Evolutionary conservation across 208 protist species (phyloP).

Genomic region (Leishmania tropica): DNA sequence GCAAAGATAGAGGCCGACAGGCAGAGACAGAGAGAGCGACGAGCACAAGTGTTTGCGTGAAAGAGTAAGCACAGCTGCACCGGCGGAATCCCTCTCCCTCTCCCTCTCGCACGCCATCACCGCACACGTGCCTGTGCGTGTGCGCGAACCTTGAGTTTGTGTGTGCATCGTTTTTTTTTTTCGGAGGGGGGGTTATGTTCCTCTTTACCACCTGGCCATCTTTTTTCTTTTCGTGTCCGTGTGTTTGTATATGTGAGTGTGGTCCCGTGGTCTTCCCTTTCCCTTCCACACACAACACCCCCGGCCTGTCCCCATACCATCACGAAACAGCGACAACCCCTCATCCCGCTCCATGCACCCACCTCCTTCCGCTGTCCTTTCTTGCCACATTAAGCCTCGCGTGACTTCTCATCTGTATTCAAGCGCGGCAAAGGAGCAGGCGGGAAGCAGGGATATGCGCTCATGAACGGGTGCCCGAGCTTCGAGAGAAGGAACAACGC

Average conservation of each 20-base stretch:
- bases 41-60: background rate
- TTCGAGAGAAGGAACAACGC: background rate
- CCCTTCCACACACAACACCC: background rate
- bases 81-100: background rate
- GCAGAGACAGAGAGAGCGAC: background rate
- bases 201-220: background rate
- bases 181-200: background rate
- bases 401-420: background rate
- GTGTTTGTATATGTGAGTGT: background rate
- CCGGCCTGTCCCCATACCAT: background rate
- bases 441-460: background rate
- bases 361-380: background rate
- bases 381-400: background rate
- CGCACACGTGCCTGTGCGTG: background rate
- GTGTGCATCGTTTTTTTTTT: background rate
- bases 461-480: background rate
- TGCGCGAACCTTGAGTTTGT: too few species aligned
- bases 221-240: background rate
- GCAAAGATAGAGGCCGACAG: background rate
- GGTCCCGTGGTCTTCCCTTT: background rate
- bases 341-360: background rate
- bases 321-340: too few species aligned
- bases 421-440: background rate
- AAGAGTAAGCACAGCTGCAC: conserved; percentile 63
- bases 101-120: background rate